A percentile compares a stretch with the other conserved stretches of the same genome.
These are phyloP conservation scores for Penicillium sp. DNA, from an alignment of 2,329 filamentous ascomycete genomes.

Conservation along the genomic window DNA sequence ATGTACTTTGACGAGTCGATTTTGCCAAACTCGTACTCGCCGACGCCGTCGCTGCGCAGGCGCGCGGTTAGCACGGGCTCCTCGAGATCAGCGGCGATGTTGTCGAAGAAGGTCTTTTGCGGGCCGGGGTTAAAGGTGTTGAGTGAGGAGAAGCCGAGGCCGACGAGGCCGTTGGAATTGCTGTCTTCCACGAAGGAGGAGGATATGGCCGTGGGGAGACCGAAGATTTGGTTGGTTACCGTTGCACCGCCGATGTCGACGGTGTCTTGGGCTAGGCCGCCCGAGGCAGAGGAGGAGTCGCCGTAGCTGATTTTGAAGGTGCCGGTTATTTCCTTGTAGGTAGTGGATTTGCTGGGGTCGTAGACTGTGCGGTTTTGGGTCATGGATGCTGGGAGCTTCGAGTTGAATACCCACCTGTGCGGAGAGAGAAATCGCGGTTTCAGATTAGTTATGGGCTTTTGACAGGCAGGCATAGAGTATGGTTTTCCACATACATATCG, in stretches of 20 bases:
- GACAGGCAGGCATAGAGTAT: not conserved
- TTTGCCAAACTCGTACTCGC: conserved; percentile 72
- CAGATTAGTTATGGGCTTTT: no score
- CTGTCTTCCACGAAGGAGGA: conserved; percentile 60
- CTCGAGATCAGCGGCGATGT: conserved; percentile 61
- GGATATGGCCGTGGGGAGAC: conserved; percentile 63
- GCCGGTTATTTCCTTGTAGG: conserved; percentile 50
- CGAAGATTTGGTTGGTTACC: conserved; percentile 65
- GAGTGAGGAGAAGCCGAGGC: conserved; percentile 65
- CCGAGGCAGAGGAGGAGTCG: conserved; percentile 64
- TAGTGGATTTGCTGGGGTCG: conserved; percentile 54
- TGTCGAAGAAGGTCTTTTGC: conserved; percentile 75
- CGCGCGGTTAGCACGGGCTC: conserved; percentile 71
- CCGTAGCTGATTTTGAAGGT: conserved; percentile 69
- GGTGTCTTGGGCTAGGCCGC: conserved; percentile 65
- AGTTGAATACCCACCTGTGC: conserved; percentile 69
- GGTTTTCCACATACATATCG: conserved; percentile 57
- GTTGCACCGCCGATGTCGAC: conserved; percentile 68
- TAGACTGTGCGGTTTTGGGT: conserved; percentile 58
- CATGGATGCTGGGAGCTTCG: conserved; percentile 50
- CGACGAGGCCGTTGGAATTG: conserved; percentile 68
- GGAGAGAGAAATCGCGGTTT: not conserved
- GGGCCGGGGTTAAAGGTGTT: conserved; percentile 64
- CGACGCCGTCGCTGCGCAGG: conserved; percentile 60
- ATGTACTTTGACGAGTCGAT: conserved; percentile 66